Evolutionary conservation across 805 yeast genomes (phyloP).

Genomic region (Wickerhamiella qilinensis): DNA sequence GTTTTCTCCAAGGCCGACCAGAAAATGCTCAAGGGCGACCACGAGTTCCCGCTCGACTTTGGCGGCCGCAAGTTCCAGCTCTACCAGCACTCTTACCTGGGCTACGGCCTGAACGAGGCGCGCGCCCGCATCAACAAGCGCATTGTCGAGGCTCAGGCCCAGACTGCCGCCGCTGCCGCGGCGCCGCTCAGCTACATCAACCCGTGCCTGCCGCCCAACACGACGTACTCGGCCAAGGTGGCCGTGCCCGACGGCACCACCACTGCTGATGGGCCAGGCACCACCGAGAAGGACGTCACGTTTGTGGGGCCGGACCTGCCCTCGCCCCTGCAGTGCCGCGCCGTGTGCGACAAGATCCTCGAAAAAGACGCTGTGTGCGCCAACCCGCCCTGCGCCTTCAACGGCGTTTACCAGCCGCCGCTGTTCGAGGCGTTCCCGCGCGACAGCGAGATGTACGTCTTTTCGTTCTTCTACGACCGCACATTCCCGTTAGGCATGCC

Average conservation of each 20-base stretch:
- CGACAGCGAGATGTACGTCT: constrained; percentile 65
- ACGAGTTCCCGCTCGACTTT: constrained; percentile 61
- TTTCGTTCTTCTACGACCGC: constrained; percentile 91
- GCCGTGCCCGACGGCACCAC: constrained; percentile 29
- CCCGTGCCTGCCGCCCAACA: constrained; percentile 82
- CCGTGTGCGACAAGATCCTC: constrained; percentile 62
- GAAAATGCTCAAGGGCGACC: constrained; percentile 69
- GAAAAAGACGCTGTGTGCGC: constrained; percentile 71
- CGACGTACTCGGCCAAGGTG: constrained; percentile 41
- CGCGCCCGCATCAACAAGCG: constrained; percentile 61
- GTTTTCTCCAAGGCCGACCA: constrained; percentile 28
- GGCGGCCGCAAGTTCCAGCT: constrained; percentile 68
- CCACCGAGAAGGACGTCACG: constrained; percentile 25
- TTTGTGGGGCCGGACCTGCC: constrained; percentile 49
- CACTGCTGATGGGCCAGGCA: constrained; percentile 7
- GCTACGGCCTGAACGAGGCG: constrained; percentile 92
- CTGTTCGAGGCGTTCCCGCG: constrained; percentile 58
- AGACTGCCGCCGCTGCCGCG: constrained; percentile 21
- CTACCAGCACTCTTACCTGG: constrained; percentile 89
- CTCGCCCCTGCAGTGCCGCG: constrained; percentile 76
- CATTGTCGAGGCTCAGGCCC: constrained; percentile 34
- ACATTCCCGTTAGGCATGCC: constrained; percentile 95
- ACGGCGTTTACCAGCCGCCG: constrained; percentile 95
- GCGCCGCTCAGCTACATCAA: constrained; percentile 41
- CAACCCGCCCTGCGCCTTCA: constrained; percentile 78